phyloP scores from a whole-genome alignment of 2,329 filamentous ascomycete species.

The Aureobasidium sp. region DNA sequence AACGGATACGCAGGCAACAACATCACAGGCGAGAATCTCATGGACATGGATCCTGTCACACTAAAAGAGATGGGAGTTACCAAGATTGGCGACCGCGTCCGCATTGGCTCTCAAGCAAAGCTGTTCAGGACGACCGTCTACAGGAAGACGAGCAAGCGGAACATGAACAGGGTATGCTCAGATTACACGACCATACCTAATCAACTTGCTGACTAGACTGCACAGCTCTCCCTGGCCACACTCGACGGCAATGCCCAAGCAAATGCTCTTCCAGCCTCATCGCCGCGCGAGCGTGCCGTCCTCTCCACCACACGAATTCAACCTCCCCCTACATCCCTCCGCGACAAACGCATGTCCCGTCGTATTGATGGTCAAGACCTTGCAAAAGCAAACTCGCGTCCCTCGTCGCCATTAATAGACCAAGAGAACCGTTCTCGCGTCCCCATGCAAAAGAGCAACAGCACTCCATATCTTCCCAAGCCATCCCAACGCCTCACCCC shows the following conservation, averaged over 20 bases:
- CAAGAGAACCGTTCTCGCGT: conserved; percentile 45
- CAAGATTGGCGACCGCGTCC: conserved; percentile 92
- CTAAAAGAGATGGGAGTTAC: conserved; percentile 98
- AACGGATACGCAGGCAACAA: conserved; percentile 59
- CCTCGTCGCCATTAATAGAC: conserved; percentile 63
- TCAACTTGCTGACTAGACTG: conserved; percentile 20
- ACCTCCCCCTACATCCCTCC: conserved; percentile 37
- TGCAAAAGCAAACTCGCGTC: conserved; percentile 56
- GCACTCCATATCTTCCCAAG: conserved; percentile 47
- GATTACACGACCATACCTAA: conserved; percentile 8
- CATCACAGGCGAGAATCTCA: conserved; percentile 92
- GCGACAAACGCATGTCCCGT: conserved; percentile 43
- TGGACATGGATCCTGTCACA: conserved; percentile 95
- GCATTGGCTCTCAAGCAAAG: conserved; percentile 54
- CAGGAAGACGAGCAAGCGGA: conserved; percentile 57
- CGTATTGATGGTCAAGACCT: conserved; percentile 39
- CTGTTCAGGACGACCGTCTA: conserved; percentile 43
- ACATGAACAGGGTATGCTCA: conserved; percentile 60
- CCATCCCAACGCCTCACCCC: conserved; percentile 49
- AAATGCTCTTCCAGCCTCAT: conserved; percentile 16
- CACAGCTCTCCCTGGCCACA: conserved; percentile 73
- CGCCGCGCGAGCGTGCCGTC: conserved; percentile 39
- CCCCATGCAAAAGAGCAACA: conserved; percentile 47
- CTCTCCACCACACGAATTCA: conserved; percentile 26
- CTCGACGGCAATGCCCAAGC: conserved; percentile 59